Evolutionary conservation across 176 grass and related monocot genomes (phyloP).

Genomic region (Coix lacrymajobi): DNA sequence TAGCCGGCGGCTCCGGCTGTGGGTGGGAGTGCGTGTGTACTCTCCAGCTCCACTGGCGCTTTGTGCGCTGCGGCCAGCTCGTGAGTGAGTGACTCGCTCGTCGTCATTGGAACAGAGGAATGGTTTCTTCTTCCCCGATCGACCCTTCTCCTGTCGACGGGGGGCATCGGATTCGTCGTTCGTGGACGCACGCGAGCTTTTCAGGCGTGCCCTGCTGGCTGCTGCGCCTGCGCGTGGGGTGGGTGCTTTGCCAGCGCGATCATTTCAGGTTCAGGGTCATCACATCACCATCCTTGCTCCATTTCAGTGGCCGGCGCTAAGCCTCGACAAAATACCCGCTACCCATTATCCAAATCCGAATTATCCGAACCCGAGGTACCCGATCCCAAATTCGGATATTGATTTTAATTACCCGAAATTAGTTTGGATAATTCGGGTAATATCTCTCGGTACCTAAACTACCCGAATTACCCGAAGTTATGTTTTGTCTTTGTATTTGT

Average conservation of each 20-base stretch:
- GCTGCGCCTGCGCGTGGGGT: background rate
- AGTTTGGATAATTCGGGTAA: too few relatives aligned
- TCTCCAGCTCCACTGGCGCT: background rate
- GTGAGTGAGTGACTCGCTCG: background rate
- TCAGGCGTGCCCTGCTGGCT: background rate
- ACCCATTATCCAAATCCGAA: too few relatives aligned
- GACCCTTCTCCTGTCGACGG: background rate
- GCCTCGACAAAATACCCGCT: too few relatives aligned
- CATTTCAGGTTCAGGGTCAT: background rate
- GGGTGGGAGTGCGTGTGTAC: background rate
- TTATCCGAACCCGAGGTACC: too few relatives aligned
- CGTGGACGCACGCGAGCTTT: background rate
- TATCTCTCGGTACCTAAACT: too few relatives aligned
- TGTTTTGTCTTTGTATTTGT: too few relatives aligned
- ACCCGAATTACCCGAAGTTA: too few relatives aligned
- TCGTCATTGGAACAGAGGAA: too few relatives aligned
- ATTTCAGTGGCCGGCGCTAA: too few relatives aligned
- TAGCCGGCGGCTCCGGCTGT: background rate
- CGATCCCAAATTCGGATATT: too few relatives aligned
- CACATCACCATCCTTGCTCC: too few relatives aligned
- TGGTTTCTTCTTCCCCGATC: background rate
- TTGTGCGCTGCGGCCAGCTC: background rate
- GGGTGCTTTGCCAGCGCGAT: background rate
- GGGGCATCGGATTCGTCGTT: background rate
- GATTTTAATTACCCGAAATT: too few relatives aligned